These are phyloP conservation scores for Vitis rotundifolia DNA, from an alignment of 164 flowering plant species.

Conservation along the genomic window DNA sequence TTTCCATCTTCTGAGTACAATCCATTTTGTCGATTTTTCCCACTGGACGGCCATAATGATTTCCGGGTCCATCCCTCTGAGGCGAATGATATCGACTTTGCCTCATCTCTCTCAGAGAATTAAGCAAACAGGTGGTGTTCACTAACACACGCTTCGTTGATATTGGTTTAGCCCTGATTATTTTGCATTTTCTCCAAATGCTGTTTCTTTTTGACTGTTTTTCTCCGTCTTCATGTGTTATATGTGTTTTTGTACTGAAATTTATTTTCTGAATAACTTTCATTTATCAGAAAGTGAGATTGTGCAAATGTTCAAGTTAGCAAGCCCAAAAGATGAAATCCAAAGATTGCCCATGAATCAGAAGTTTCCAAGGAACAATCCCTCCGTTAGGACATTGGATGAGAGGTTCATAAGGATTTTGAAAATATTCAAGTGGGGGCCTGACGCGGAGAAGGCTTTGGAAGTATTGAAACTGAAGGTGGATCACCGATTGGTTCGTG, in stretches of 20 bases:
- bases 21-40: no score
- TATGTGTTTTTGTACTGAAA: neutral
- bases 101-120: conserved; percentile 58
- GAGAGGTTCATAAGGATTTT: conserved; percentile 91
- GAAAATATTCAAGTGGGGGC: conserved; percentile 98
- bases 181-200: neutral
- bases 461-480: conserved; percentile 84
- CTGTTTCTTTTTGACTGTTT: neutral
- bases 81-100: conserved; percentile 51
- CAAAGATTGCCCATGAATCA: conserved; percentile 19
- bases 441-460: conserved; percentile 92
- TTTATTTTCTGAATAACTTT: neutral
- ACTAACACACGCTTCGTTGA: neutral
- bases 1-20: neutral
- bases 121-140: conserved; percentile 72
- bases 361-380: conserved; percentile 20
- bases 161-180: no score
- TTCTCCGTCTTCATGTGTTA: neutral
- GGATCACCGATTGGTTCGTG: conserved; percentile 77
- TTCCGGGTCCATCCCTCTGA: conserved; percentile 12
- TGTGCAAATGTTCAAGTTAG: conserved; percentile 71
- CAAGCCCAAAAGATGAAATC: conserved; percentile 26
- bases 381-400: conserved; percentile 57
- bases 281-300: conserved; percentile 65
- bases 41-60: conserved; percentile 8